These are phyloP conservation scores for Yarrowia sp. DNA, from an alignment of 805 yeast species.

Conservation along the genomic window DNA sequence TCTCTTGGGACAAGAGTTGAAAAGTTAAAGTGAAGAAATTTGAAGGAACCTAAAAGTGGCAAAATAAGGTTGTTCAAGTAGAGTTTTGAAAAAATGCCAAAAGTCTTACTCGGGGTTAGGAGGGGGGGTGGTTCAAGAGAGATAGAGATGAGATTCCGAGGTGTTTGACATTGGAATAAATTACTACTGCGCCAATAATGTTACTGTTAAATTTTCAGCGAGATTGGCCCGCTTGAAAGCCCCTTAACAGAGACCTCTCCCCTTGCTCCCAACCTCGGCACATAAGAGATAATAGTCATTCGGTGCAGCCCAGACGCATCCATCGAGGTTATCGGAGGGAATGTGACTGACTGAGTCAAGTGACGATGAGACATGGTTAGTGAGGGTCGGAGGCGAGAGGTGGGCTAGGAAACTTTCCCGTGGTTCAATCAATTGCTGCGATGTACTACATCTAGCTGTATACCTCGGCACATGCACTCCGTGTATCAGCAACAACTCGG, in stretches of 20 bases:
- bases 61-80: not conserved
- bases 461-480: too few species aligned
- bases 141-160: not conserved
- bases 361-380: not conserved
- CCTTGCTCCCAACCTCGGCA: slow-evolving; percentile 22
- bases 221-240: too few species aligned
- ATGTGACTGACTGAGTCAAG: slow-evolving; percentile 21
- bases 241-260: too few species aligned
- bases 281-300: slow-evolving; percentile 9
- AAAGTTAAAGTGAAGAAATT: slow-evolving; percentile 19
- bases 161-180: not conserved
- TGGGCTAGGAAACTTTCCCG: too few species aligned
- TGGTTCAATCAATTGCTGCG: too few species aligned
- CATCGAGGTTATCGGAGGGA: slow-evolving; percentile 7
- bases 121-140: too few species aligned
- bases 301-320: slow-evolving; percentile 11
- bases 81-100: not conserved
- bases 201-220: not conserved
- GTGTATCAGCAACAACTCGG: too few species aligned
- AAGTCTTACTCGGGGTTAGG: slow-evolving; percentile 1
- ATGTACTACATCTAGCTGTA: too few species aligned
- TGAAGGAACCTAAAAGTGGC: not conserved
- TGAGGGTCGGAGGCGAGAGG: too few species aligned
- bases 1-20: not conserved
- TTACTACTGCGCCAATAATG: not conserved